Evolutionary conservation across 108 stramenopile species (phyloP).

Genomic region (Cyclotella sp.): DNA sequence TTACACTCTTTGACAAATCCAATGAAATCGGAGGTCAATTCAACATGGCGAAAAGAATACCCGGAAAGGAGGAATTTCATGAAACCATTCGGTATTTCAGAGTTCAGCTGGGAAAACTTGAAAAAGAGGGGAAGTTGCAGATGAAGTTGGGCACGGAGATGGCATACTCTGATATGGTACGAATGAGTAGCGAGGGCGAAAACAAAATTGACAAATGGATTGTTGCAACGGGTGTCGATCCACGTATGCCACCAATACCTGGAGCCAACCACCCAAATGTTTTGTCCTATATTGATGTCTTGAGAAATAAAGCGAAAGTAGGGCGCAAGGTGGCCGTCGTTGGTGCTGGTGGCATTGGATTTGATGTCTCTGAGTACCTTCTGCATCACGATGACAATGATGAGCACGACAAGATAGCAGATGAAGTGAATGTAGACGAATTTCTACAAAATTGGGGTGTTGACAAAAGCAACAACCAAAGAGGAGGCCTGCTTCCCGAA

Average conservation of each 20-base stretch:
- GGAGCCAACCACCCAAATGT: constrained; percentile 92
- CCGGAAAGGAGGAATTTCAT: constrained; percentile 98
- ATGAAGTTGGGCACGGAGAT: constrained; percentile 63
- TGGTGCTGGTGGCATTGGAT: constrained; percentile 99
- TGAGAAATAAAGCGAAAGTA: constrained; percentile 78
- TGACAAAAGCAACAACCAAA: constrained; percentile 63
- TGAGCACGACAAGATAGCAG: constrained; percentile 57
- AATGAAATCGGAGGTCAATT: constrained; percentile 94
- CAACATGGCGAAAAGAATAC: constrained; percentile 96
- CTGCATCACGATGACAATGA: constrained; percentile 65
- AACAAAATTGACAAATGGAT: constrained; percentile 86
- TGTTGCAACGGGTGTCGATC: constrained; percentile 93
- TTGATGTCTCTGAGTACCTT: constrained; percentile 96
- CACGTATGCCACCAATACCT: constrained; percentile 85
- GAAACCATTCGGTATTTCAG: constrained; percentile 96
- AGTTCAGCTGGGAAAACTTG: constrained; percentile 56
- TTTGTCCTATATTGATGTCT: constrained; percentile 94
- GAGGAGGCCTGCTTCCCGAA: constrained; percentile 67
- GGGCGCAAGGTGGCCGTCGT: constrained; percentile 93
- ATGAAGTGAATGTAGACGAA: constrained; percentile 67
- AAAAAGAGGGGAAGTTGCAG: constrained; percentile 40
- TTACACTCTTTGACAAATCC: constrained; percentile 89
- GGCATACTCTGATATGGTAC: constrained; percentile 63
- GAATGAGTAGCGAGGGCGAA: constrained; percentile 13
- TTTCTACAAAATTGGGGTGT: constrained; percentile 96